Evolutionary conservation across 306 rosid species (phyloP).

Genomic region (Crataegus laevigata): DNA sequence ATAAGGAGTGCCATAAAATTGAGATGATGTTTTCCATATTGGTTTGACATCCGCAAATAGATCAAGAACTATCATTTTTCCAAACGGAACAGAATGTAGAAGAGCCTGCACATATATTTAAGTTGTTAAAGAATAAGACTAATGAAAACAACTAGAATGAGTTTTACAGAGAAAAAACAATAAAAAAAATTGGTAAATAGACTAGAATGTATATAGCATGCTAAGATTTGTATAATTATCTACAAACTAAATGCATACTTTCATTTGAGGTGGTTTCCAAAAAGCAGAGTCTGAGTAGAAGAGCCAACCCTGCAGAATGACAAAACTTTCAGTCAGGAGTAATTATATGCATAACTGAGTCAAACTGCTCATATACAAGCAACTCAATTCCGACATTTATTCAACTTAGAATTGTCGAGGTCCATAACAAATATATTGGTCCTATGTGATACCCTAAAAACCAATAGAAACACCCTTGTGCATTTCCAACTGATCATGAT

Average conservation of each 20-base stretch:
- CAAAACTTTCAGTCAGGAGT: constrained; percentile 16
- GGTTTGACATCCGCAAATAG: constrained; percentile 96
- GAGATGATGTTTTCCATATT: constrained; percentile 75
- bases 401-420: background rate
- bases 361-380: background rate
- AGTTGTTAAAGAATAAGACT: background rate
- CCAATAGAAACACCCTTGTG: background rate
- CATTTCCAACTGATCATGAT: background rate
- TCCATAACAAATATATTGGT: background rate
- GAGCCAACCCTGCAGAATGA: constrained; percentile 82
- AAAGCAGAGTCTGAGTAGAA: constrained; percentile 75
- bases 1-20: constrained; percentile 90
- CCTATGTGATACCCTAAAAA: background rate
- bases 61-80: constrained; percentile 96
- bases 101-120: constrained; percentile 62
- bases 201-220: background rate
- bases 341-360: background rate
- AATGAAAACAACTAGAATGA: background rate
- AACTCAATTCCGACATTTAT: background rate
- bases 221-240: background rate
- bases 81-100: constrained; percentile 79
- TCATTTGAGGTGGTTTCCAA: constrained; percentile 95
- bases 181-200: background rate
- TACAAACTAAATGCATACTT: constrained; percentile 37
- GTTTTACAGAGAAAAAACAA: background rate